These are phyloP conservation scores for Monosiga brevicollis DNA, from an alignment of 78 protist genomes.

Conservation along the genomic window DNA sequence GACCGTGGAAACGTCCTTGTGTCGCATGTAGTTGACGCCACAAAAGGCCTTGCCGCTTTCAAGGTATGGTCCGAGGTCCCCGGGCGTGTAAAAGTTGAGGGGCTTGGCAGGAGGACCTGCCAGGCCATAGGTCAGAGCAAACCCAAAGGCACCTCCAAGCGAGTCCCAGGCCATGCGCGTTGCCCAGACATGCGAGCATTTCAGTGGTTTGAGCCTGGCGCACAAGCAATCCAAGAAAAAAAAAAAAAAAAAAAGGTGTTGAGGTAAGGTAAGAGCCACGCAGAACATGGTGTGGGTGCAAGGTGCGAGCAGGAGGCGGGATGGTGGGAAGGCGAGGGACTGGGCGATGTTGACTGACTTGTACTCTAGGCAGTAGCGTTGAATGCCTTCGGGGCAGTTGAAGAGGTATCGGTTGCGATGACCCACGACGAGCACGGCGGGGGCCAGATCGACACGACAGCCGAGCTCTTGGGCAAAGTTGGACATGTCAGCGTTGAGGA, in stretches of 20 bases:
- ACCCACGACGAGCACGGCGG: not conserved
- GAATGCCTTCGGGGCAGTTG: slow-evolving; percentile 56
- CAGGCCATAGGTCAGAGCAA: too few relatives aligned
- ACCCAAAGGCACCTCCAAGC: not conserved
- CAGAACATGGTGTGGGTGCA: not conserved
- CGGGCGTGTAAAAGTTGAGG: too few relatives aligned
- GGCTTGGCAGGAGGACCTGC: too few relatives aligned
- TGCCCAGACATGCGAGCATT: too few relatives aligned
- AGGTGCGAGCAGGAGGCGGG: not conserved
- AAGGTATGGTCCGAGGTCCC: too few relatives aligned
- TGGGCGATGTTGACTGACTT: too few relatives aligned
- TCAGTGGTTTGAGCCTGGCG: too few relatives aligned
- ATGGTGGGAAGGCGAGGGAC: too few relatives aligned
- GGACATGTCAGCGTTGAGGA: too few relatives aligned
- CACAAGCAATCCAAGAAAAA: not conserved
- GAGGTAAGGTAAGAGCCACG: not conserved
- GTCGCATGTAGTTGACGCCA: too few relatives aligned
- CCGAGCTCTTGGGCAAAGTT: too few relatives aligned
- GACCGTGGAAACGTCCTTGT: not conserved
- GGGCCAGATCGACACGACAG: not conserved
- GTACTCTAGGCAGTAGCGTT: slow-evolving; percentile 28
- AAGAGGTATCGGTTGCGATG: slow-evolving; percentile 12
- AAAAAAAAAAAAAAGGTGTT: not conserved
- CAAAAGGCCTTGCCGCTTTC: too few relatives aligned
- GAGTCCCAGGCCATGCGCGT: not conserved